These are phyloP conservation scores for Candida golubevii DNA, from an alignment of 805 yeast genomes.

Conservation along the genomic window DNA sequence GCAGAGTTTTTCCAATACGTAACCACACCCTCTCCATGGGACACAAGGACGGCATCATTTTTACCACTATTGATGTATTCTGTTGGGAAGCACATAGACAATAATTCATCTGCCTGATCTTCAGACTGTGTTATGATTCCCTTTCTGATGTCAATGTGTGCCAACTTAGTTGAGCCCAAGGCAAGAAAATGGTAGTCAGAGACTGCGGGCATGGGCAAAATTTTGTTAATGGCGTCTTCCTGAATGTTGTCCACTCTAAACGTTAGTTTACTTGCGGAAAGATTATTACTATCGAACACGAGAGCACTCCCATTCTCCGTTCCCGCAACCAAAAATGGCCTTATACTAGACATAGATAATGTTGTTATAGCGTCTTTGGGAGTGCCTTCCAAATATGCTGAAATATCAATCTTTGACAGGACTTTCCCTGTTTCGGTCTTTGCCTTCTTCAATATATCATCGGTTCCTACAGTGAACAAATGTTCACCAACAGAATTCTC, in stretches of 20 bases:
- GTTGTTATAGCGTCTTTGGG: conserved; percentile 38
- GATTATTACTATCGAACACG: conserved; percentile 56
- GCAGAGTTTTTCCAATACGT: conserved; percentile 79
- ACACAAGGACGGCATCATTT: conserved; percentile 66
- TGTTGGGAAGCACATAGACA: conserved; percentile 61
- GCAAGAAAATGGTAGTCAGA: conserved; percentile 78
- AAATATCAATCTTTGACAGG: conserved; percentile 42
- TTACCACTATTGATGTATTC: conserved; percentile 47
- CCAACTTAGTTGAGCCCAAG: conserved; percentile 76
- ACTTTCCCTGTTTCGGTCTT: conserved; percentile 72
- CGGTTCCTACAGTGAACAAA: conserved; percentile 73
- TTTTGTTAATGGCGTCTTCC: conserved; percentile 73
- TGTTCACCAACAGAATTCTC: conserved; percentile 42
- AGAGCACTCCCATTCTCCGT: conserved; percentile 66
- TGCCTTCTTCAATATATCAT: conserved; percentile 73
- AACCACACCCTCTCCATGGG: conserved; percentile 87
- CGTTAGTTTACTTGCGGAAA: conserved; percentile 37
- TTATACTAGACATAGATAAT: conserved; percentile 41
- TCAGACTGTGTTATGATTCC: conserved; percentile 66
- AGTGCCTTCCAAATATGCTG: conserved; percentile 16
- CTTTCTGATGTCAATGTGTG: conserved; percentile 74
- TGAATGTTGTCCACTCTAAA: conserved; percentile 55
- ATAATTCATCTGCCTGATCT: conserved; percentile 90
- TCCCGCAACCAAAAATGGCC: conserved; percentile 52
- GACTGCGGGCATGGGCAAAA: conserved; percentile 63